Percentiles rank a stretch among this genome's conserved stretches.
These are phyloP conservation scores for Venturia effusa DNA, from an alignment of 2,329 filamentous ascomycete genomes.

Conservation along the genomic window DNA sequence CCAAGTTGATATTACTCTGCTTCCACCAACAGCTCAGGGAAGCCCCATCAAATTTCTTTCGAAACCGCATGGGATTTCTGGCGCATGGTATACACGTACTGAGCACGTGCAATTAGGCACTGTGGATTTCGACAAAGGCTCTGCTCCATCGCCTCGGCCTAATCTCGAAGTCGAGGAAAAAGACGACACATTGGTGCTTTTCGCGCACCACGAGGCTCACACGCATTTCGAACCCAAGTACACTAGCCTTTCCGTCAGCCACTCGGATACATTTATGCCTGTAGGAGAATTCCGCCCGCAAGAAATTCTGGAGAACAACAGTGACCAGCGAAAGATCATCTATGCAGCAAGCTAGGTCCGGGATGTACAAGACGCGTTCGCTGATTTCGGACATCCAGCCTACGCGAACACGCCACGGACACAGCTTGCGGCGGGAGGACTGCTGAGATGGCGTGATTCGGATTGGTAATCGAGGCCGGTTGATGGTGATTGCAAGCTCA, in stretches of 20 bases:
- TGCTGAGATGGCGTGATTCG: background rate
- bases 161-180: background rate
- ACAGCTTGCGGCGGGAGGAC: background rate
- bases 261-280: background rate
- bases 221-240: background rate
- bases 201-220: background rate
- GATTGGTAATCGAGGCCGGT: background rate
- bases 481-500: no score
- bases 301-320: background rate
- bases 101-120: conserved; percentile 2
- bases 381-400: background rate
- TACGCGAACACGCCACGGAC: background rate
- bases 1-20: conserved; percentile 5
- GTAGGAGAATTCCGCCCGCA: background rate
- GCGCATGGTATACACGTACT: background rate
- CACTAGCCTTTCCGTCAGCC: background rate
- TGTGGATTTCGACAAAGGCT: background rate
- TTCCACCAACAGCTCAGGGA: background rate
- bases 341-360: background rate
- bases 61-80: conserved; percentile 7
- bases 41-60: conserved; percentile 2
- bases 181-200: background rate
- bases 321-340: background rate
- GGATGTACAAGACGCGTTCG: background rate
- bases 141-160: background rate